phyloP scores from a whole-genome alignment of 257 asterid genomes.

The Ballota nigra region DNA sequence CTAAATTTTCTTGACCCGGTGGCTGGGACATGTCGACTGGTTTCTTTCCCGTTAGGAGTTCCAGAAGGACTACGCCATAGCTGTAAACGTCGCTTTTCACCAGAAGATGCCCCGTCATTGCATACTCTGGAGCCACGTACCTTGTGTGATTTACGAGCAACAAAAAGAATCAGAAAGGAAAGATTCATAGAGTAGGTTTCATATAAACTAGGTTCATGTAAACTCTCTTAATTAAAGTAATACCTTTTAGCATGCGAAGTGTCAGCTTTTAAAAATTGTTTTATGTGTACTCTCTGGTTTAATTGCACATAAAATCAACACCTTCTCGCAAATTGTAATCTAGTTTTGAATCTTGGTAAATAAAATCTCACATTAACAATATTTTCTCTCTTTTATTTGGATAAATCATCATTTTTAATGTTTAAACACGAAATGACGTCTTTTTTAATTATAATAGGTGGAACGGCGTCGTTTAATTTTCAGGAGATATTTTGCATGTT shows the following conservation, averaged over 20 bases:
- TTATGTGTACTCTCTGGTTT: too few species aligned
- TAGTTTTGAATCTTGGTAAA: too few species aligned
- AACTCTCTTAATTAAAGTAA: background rate
- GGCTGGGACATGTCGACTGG: constrained; percentile 96
- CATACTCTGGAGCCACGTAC: constrained; percentile 95
- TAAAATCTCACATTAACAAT: too few species aligned
- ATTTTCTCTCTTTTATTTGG: too few species aligned
- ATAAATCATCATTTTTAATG: too few species aligned
- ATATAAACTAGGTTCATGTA: background rate
- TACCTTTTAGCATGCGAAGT: background rate
- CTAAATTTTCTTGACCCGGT: constrained; percentile 90
- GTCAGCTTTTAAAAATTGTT: too few species aligned
- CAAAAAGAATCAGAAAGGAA: background rate
- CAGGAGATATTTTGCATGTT: too few species aligned
- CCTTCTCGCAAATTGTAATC: too few species aligned
- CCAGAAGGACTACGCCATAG: constrained; percentile 98
- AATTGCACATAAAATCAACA: too few species aligned
- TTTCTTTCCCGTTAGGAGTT: constrained; percentile 82
- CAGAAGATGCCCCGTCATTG: constrained; percentile 95
- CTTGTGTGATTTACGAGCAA: constrained; percentile 29
- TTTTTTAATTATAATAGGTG: too few species aligned
- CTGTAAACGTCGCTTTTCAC: constrained; percentile 94
- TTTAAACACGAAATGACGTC: too few species aligned
- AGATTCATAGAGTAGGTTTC: background rate
- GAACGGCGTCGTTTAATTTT: too few species aligned